Base-by-base conservation (phyloP, 1,139 yeast species). In the Yamadazyma atlantica region DNA sequence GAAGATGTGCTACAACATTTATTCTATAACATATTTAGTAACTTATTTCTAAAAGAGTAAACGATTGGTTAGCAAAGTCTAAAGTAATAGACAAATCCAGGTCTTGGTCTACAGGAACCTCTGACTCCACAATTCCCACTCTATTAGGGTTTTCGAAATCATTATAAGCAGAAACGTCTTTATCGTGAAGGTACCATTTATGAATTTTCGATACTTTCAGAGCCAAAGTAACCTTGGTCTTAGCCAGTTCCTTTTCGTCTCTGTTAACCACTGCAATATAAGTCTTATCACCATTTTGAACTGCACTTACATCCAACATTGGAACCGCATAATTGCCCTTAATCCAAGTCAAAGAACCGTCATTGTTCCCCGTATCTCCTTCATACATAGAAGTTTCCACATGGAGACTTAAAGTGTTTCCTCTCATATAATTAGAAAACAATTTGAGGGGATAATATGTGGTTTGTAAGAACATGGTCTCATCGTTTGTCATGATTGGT, bases 341-440 rank as follows among this genome's bases (percentile, higher is more conserved):
- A n/a, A 58, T 22, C 39, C 63, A 43, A 5, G 54, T 42, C 9
- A 41, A 43, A n/a, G 34, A 43, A n/a, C 56, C 54, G 29, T 54
- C 45, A 29, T 48, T 51, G 29, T 52, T 50, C 10, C 58, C 60
- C 12, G 58, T 48, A 3, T 38, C 41, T 2, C 63, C 65, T 8
- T 47, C 44, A 43, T 59, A 60, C 13, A 49, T 21, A 1, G 62
- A 53, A 4, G 57, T 39, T 21, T 48, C 50, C 21, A 60, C 57
- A 37, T 60, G 64, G 17, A 60, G 41, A 38, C 57, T 49, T 36
- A 60, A 41, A 13, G 59, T 41, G 22, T 55, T 38, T 10, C 66
- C 66, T 38, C 63, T 52, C 64, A 60, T 58, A 37, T 52, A 54
- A 19, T 55, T 52, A 17, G 60, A 53, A 32, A 59, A 60, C 23